Evolutionary conservation across 805 yeast species (phyloP).

Genomic region (Tetrapisispora phaffii): DNA sequence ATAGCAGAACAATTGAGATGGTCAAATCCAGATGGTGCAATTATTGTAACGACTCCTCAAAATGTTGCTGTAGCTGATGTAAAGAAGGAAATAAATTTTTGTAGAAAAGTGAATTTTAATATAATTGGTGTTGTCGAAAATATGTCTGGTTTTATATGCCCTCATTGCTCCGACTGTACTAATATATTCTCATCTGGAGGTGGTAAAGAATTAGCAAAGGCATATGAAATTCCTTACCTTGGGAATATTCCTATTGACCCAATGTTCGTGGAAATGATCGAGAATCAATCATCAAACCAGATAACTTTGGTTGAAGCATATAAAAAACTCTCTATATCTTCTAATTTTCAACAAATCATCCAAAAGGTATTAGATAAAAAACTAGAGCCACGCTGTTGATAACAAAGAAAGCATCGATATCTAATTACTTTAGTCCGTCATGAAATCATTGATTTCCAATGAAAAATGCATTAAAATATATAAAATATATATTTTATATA

Average conservation of each 20-base stretch:
- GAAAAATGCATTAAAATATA: no score
- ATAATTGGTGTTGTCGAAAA: slow-evolving; percentile 86
- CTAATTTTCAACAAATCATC: slow-evolving; percentile 40
- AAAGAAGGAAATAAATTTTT: slow-evolving; percentile 84
- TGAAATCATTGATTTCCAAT: neutral
- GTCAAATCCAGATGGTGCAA: slow-evolving; percentile 79
- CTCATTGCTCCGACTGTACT: slow-evolving; percentile 85
- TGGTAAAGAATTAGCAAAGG: slow-evolving; percentile 61
- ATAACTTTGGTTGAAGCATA: slow-evolving; percentile 32
- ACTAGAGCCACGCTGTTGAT: neutral
- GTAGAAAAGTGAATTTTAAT: slow-evolving; percentile 70
- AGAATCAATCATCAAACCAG: slow-evolving; percentile 34
- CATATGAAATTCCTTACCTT: slow-evolving; percentile 53
- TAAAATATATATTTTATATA: no score
- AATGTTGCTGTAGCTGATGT: slow-evolving; percentile 90
- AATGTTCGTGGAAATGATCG: slow-evolving; percentile 78
- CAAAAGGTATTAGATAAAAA: slow-evolving; percentile 19
- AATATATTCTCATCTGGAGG: slow-evolving; percentile 92
- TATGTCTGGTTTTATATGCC: slow-evolving; percentile 95
- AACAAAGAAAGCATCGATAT: no score
- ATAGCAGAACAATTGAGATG: slow-evolving; percentile 80
- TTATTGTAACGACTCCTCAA: slow-evolving; percentile 95
- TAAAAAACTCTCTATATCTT: slow-evolving; percentile 23
- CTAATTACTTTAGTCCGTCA: neutral
- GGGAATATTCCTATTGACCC: slow-evolving; percentile 95